Percentiles rank a stretch among this genome's conserved stretches.
Evolutionary conservation across 75 land plant species (phyloP).

Genomic region (Pinus tabuliformis): DNA sequence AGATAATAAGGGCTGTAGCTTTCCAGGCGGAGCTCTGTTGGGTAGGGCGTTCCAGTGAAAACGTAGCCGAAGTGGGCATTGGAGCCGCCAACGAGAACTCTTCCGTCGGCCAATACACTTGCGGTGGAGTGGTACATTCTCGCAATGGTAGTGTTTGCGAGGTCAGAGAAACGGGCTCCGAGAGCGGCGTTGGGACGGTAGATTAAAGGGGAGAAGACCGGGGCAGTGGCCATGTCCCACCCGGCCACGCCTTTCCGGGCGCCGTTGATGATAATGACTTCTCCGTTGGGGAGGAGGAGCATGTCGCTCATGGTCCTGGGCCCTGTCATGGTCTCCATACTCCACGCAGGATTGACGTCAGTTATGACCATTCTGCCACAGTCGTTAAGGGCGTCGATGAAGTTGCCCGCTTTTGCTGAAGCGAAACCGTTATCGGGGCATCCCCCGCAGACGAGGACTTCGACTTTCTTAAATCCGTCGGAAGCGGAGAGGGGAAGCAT

Average conservation of each 20-base stretch:
- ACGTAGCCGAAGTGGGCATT: slow-evolving; percentile 46
- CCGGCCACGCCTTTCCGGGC: slow-evolving; percentile 55
- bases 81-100: slow-evolving; percentile 58
- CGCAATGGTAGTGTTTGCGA: slow-evolving; percentile 23
- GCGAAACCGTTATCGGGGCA: slow-evolving; percentile 15
- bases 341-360: slow-evolving; percentile 27
- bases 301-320: slow-evolving; percentile 78
- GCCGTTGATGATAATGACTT: slow-evolving; percentile 73
- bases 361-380: slow-evolving; percentile 56
- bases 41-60: slow-evolving; percentile 38
- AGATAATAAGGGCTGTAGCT: slow-evolving; percentile 34
- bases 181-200: slow-evolving; percentile 20
- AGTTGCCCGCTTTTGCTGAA: not conserved
- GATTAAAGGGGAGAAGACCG: slow-evolving; percentile 44
- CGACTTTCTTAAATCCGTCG: slow-evolving; percentile 23
- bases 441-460: slow-evolving; percentile 47
- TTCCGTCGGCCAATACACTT: slow-evolving; percentile 43
- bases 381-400: slow-evolving; percentile 13
- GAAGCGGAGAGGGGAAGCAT: slow-evolving; percentile 29
- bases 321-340: slow-evolving; percentile 47
- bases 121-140: slow-evolving; percentile 68
- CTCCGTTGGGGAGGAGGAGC: slow-evolving; percentile 42
- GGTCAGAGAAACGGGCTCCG: slow-evolving; percentile 20
- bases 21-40: slow-evolving; percentile 57
- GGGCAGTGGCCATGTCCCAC: slow-evolving; percentile 41